Base-by-base conservation (phyloP, 2,329 filamentous ascomycete species). In the Colletotrichum lentis region DNA sequence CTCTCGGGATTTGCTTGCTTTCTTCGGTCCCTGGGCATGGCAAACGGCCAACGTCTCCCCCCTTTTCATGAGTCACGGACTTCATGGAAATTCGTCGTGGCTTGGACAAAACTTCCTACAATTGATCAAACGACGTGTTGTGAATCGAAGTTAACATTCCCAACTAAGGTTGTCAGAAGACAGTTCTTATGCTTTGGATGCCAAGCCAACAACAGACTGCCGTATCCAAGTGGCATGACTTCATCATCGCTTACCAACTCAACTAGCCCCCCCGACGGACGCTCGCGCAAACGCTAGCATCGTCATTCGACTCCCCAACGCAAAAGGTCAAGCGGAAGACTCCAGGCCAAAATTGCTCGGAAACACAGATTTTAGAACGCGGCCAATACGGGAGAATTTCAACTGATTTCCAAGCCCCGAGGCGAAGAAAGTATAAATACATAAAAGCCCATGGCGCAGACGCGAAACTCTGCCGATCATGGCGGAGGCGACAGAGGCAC, bases 191-290 rank as follows among this genome's bases (percentile, higher is more conserved):
- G n/a, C 10, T 47, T 35, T 44, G 12, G 10, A 27, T 10, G 31
- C 24, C 5, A 31, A 16, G 35, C 20, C 24, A 8, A n/a, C n/a
- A 46, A 3, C 12, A 16, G 22, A 12, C 22, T 47, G 41, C 12
- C 47, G 35, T 10, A 24, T 31, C 54, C 8, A 35, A 64, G 31
- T 35, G 49, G 31, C 20, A 59, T 68, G 61, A 64, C 65, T 64
- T 49, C 61, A 50, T 59, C 47, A 31, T 22, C 7, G 5, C 49
- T 41, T 35, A 46, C 20, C 44, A 56, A 52, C 22, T 62, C 52
- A 56, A 52, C 22, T 62, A 57, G 37, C 64, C 49, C 54, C 65
- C 43, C 47, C 65, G 27, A 64, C 60, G 65, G 54, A 68, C 54
- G 49, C 20, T 62, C 61, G 61, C 47, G 24, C 46, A 27, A 37